Base-by-base conservation (phyloP, 805 yeast species). In the Yarrowia sp. region DNA sequence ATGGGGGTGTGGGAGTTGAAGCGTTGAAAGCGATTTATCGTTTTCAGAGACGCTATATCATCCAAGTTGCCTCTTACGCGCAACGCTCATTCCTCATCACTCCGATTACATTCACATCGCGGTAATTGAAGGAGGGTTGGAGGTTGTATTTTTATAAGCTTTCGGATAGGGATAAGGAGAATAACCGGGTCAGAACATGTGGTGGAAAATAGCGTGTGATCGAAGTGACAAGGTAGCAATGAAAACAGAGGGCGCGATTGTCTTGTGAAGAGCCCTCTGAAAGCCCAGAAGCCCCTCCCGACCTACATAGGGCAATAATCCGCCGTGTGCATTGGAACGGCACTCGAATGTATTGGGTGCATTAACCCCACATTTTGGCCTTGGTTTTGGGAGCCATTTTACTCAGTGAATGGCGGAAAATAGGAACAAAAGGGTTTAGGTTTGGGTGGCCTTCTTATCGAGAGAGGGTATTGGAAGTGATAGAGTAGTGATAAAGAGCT, bases 121-220 rank as follows among this genome's bases (percentile, higher is more conserved):
- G 45, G 59, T 40, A 38, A 52, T 52, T 16, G 53, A 15, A 11
- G 56, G 56, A 48, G 38, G 41, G 53, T 49, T n/a, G 58, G 59
- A 53, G 59, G 59, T 38, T 14, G 45, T 19, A 22, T 53, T 38
- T 38, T 19, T 53, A 53, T 53, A 53, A 40, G 8, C 59, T 53
- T 53, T 38, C 45, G 36, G 45, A 53, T 40, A 53, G 15, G 35
- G 56, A 38, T 40, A 40, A 40, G 45, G 45, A 5, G 35, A 53
- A 52, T 53, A 53, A 53, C 59, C 59, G 59, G 45, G 59, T 53
- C 59, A 53, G 59, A 53, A 42, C 59, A 53, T 53, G 59, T 53
- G 45, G 59, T 19, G 45, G 43, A 5, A 38, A 53, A 40, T 53
- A 53, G 59, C 36, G 36, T 53, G 32, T 14, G 36, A 40, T 19